Evolutionary conservation across 148 eudicot genomes (phyloP), one percentile per base, ranked within the genome.

Genomic region (Amaranthus palmeri): DNA sequence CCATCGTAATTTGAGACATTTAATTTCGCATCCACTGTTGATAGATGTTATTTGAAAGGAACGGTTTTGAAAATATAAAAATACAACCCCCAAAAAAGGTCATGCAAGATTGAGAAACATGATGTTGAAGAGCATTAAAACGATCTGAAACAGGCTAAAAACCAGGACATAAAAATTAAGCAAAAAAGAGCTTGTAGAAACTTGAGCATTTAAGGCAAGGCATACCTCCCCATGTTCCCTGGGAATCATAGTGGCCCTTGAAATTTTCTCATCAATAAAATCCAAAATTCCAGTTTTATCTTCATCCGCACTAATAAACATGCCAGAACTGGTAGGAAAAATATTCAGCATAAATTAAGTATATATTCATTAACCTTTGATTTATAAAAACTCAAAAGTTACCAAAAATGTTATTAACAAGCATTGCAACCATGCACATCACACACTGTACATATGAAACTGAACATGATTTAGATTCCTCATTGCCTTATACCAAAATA

Each of bases 241-340:
- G 60, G 97, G 93, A 77, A 90, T 85, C 96, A 88, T 85, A 18
- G 97, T 86, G 57, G 85, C 97, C 83, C 85, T 90, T 65, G 96
- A 87, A 78, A 92, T 90, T 84, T 90, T 92, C 76, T 81, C 85
- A 84, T 92, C 97, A 75, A 92, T 86, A 60, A 81, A 78, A 76
- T 84, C 96, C 82, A 92, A 76, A 70, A 83, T 74, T 78, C 97
- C 96, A 65, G 90, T 92, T 83, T 88, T 86, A 79, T 92, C 97
- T 83, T 92, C 93, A 54, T 83, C 85, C 76, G 96, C 85, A 68
- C 93, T 84, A 18, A 92, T 85, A 79, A 92, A 92, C 91, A 82
- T 90, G 47, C 97, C 97, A 74, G 97, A 90, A 71, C 97, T 92
- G 81, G 77, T 73, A 54, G 49, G 51, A 45, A 65, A 60, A 45